Percentiles rank a stretch among this genome's conserved stretches.
These are phyloP conservation scores for Didymella lethalis DNA, from an alignment of 2,329 filamentous ascomycete genomes.

Conservation along the genomic window DNA sequence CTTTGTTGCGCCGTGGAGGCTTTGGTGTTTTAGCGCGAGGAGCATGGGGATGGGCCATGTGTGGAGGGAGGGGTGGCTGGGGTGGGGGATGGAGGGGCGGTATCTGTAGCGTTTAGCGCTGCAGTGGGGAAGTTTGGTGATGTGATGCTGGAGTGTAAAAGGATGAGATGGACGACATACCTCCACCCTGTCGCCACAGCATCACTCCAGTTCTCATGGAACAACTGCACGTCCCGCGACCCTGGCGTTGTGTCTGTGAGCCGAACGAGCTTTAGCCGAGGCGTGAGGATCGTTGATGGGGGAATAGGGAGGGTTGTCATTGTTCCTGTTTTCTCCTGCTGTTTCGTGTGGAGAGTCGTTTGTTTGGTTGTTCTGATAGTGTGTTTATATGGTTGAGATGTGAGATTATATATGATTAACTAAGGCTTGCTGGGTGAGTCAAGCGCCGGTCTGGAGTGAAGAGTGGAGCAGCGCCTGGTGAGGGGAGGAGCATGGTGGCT, in stretches of 20 bases:
- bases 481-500: background rate
- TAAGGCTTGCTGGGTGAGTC: background rate
- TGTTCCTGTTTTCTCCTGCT: background rate
- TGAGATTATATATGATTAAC: background rate
- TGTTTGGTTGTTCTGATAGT: background rate
- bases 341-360: background rate
- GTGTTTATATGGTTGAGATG: background rate
- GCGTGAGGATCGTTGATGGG: conserved; percentile 25
- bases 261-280: conserved; percentile 35
- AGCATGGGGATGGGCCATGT: conserved; percentile 2
- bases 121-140: too few species aligned
- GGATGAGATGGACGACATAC: conserved; percentile 6
- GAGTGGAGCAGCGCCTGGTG: background rate
- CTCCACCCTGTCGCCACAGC: conserved; percentile 36
- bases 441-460: background rate
- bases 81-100: background rate
- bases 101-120: background rate
- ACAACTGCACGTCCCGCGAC: conserved; percentile 38
- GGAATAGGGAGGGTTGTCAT: conserved; percentile 1
- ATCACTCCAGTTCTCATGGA: conserved; percentile 39
- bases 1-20: conserved; percentile 31
- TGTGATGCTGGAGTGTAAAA: background rate
- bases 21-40: conserved; percentile 9
- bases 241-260: conserved; percentile 29
- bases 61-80: background rate